These are phyloP conservation scores for Aeschynomene evenia DNA, from an alignment of 306 rosid species.

Conservation along the genomic window DNA sequence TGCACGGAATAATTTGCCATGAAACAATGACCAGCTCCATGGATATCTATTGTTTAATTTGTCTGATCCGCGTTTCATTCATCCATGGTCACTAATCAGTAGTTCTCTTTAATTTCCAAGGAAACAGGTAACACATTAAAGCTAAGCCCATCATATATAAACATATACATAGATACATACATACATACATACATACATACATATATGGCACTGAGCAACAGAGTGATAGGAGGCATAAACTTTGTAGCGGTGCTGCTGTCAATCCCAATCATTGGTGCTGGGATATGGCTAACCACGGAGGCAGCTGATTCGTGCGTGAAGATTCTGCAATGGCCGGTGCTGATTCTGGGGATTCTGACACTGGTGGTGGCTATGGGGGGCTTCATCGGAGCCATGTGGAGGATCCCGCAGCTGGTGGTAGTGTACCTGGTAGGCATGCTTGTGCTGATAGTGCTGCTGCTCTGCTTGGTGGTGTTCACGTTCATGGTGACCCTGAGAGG, in stretches of 20 bases:
- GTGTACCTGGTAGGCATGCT: conserved; percentile 68
- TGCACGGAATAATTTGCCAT: too few species aligned
- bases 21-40: too few species aligned
- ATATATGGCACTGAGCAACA: conserved; percentile 71
- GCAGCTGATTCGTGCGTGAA: conserved; percentile 77
- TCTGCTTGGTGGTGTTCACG: conserved; percentile 59
- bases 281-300: conserved; percentile 80
- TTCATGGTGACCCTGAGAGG: conserved; percentile 72
- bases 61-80: too few species aligned
- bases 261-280: conserved; percentile 74
- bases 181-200: not conserved
- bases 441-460: conserved; percentile 55
- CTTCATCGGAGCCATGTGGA: conserved; percentile 70
- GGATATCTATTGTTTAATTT: too few species aligned
- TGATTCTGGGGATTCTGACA: conserved; percentile 59
- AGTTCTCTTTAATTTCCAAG: too few species aligned
- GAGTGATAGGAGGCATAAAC: conserved; percentile 71
- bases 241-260: conserved; percentile 77
- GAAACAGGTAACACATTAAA: not conserved
- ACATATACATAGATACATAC: not conserved
- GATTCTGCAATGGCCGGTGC: conserved; percentile 78
- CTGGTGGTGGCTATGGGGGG: conserved; percentile 69
- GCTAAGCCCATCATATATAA: not conserved
- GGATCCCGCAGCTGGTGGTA: conserved; percentile 61
- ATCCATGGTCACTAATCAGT: too few species aligned